These are phyloP conservation scores for Iris pallida DNA, from an alignment of 116 monocot species.

Conservation along the genomic window DNA sequence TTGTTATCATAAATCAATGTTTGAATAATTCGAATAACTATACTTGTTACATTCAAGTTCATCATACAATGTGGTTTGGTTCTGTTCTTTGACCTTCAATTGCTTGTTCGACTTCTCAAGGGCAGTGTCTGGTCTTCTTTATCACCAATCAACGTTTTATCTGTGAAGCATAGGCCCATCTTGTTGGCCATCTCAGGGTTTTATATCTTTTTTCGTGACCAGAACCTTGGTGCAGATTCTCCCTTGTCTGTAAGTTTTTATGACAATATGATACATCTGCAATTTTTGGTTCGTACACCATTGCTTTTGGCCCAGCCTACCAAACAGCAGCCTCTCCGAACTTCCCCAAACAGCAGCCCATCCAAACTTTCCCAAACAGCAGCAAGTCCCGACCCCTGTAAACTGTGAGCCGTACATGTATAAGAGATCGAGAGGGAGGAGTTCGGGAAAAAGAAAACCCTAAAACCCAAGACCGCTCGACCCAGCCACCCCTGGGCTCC, in stretches of 20 bases:
- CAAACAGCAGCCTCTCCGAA: too few relatives aligned
- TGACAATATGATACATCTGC: neutral
- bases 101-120: slow-evolving; percentile 52
- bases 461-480: too few relatives aligned
- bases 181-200: slow-evolving; percentile 74
- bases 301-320: neutral
- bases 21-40: too few relatives aligned
- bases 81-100: slow-evolving; percentile 18
- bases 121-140: slow-evolving; percentile 98
- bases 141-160: slow-evolving; percentile 67
- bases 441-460: too few relatives aligned
- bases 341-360: too few relatives aligned
- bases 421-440: too few relatives aligned
- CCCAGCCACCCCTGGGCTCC: too few relatives aligned
- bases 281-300: neutral
- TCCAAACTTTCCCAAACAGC: too few relatives aligned
- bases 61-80: neutral
- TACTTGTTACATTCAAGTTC: too few relatives aligned
- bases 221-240: slow-evolving; percentile 87
- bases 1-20: neutral
- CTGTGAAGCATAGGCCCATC: slow-evolving; percentile 48
- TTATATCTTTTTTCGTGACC: slow-evolving; percentile 89
- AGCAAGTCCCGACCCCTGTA: too few relatives aligned
- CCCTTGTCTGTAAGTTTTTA: slow-evolving; percentile 70
- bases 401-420: too few relatives aligned